Percentiles rank a stretch among this genome's conserved stretches.
Conservation (phyloP, 2,329 filamentous ascomycete genomes). For the Penicillium oxalicum region DNA sequence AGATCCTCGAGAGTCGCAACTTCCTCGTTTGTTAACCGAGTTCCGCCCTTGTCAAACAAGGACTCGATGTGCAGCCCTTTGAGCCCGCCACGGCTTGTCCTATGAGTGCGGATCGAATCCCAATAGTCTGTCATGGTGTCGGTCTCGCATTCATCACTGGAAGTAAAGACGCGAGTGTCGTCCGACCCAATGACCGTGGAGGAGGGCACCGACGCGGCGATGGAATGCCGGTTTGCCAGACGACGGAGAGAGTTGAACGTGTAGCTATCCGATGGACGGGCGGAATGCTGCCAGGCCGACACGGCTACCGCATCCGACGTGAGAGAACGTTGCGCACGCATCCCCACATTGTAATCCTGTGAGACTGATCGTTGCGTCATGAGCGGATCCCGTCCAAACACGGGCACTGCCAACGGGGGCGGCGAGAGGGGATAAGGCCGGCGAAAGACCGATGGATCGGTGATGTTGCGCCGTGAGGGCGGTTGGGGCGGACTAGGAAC, state of each 20-base stretch:
- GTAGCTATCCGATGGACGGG: constrained; percentile 13
- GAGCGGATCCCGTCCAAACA: constrained; percentile 10
- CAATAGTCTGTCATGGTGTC: constrained; percentile 59
- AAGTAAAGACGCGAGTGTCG: constrained; percentile 52
- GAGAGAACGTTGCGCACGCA: constrained; percentile 21
- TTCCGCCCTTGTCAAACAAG: constrained; percentile 54
- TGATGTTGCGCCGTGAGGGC: constrained; percentile 36
- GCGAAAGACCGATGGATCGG: constrained; percentile 35
- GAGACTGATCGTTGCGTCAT: constrained; percentile 20
- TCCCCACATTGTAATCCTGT: constrained; percentile 20
- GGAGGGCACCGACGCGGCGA: constrained; percentile 53
- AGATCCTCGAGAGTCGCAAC: constrained; percentile 45
- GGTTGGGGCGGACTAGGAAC: constrained; percentile 19
- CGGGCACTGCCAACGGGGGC: constrained; percentile 14
- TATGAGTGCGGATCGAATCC: constrained; percentile 57
- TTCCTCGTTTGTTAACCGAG: constrained; percentile 36
- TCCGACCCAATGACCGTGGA: constrained; percentile 58
- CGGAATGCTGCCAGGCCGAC: constrained; percentile 23
- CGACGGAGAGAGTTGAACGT: constrained; percentile 27
- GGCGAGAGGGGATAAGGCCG: constrained; percentile 31
- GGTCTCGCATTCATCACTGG: constrained; percentile 55
- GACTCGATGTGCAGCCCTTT: constrained; percentile 56
- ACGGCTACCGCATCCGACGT: constrained; percentile 25
- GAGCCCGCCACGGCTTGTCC: constrained; percentile 48
- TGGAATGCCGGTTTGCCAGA: constrained; percentile 49